A percentile compares a stretch with the other conserved stretches of the same genome.
phyloP scores from a whole-genome alignment of 2,329 filamentous ascomycete species.

The Paecilomyces variotii region DNA sequence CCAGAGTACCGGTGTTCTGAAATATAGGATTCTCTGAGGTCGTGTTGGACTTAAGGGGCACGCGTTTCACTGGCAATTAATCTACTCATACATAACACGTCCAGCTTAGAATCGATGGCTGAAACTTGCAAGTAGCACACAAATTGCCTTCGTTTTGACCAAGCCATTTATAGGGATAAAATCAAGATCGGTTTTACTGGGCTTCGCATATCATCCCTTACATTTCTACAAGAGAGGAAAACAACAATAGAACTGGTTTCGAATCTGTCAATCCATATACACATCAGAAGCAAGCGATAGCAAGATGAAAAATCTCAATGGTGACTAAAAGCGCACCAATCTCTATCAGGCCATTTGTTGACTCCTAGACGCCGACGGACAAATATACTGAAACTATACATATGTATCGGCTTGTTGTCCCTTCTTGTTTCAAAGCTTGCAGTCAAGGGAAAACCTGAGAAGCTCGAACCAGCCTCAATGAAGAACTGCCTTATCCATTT shows the following conservation, averaged over 20 bases:
- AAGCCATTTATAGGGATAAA: too few relatives aligned
- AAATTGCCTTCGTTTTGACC: too few relatives aligned
- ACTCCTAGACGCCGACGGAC: not conserved
- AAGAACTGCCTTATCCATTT: not conserved
- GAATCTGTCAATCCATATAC: not conserved
- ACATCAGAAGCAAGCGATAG: not conserved
- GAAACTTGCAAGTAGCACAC: too few relatives aligned
- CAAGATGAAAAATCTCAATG: not conserved
- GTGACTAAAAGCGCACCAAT: not conserved
- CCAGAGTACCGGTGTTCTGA: too few relatives aligned
- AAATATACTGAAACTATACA: not conserved
- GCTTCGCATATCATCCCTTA: not conserved
- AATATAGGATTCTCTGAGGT: too few relatives aligned
- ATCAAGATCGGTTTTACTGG: not conserved
- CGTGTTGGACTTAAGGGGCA: too few relatives aligned
- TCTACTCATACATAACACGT: not conserved
- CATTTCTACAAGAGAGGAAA: not conserved
- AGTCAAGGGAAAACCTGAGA: not conserved
- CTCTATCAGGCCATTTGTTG: not conserved
- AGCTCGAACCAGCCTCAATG: not conserved
- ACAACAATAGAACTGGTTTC: not conserved
- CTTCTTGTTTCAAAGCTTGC: not conserved
- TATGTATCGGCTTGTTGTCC: not conserved
- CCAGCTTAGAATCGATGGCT: too few relatives aligned
- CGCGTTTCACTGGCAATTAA: too few relatives aligned